Base-by-base conservation (phyloP, 768 basidiomycete species). In the Boletellus ananiceps region DNA sequence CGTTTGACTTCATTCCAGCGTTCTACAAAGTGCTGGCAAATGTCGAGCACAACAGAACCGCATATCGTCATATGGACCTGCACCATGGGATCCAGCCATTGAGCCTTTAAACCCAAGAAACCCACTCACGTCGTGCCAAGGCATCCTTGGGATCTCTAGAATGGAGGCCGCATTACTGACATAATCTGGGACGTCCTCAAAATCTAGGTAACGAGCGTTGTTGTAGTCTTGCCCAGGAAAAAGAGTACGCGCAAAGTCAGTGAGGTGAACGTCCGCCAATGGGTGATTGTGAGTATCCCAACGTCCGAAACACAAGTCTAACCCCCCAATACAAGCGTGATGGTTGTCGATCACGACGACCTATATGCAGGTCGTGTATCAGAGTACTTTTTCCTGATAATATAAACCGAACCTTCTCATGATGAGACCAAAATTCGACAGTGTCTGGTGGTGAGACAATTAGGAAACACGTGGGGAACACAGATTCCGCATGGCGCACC, bases 141-240 rank as follows among this genome's bases (percentile, higher is more conserved):
- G 91, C 92, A 93, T 92, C 53, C 89, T 74, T 1, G 81, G 72
- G 13, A 72, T 82, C 55, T 91, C 87, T 39, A 83, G 62, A 40
- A 82, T 76, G 29, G 82, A 84, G 14, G 92, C 64, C 0, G 75
- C 74, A 51, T 86, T 89, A 60, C 81, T 84, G 19, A 82, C 79
- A 62, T 83, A 92, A 53, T 90, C 76, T 49, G 79, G 74, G 1
- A 97, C 95, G 9, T 86, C 73, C 62, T 92, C 77, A 72, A 94
- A 93, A 62, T 95, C 93, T 66, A 82, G 74, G 29, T 87, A 72
- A 8, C 93, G 81, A 1, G 92, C 91, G 51, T 98, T 91, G 65
- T 96, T 94, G 70, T 87, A 95, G 62, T 94, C 93, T 67, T 96
- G 78, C 4, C 95, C 95, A 0, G 95, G 90, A 74, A 95, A 98